These are phyloP conservation scores for Microbotryum silenes-acaulis DNA, from an alignment of 1,284 basidiomycete species.

Conservation along the genomic window DNA sequence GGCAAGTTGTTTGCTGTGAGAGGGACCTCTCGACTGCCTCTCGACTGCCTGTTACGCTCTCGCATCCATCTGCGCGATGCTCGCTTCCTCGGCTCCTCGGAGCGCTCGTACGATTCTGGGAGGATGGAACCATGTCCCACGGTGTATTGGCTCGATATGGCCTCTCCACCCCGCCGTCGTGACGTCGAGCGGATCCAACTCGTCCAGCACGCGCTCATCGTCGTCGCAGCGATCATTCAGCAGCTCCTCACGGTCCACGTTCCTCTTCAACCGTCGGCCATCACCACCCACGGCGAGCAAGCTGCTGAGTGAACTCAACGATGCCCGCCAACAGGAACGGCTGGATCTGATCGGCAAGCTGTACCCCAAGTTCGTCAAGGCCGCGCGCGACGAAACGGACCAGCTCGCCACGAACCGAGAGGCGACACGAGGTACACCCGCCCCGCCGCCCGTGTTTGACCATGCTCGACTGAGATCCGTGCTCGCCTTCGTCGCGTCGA, in stretches of 20 bases:
- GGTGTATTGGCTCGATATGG: too few species aligned
- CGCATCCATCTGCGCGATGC: too few species aligned
- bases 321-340: slow-evolving; percentile 7
- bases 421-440: background rate
- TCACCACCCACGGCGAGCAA: slow-evolving; percentile 2
- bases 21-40: too few species aligned
- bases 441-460: background rate
- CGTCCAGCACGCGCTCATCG: too few species aligned
- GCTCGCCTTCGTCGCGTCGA: slow-evolving; percentile 21
- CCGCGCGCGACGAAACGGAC: background rate
- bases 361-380: slow-evolving; percentile 18
- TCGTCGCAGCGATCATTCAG: too few species aligned
- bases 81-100: too few species aligned
- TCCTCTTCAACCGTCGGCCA: slow-evolving; percentile 26
- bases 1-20: too few species aligned
- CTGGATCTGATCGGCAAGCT: slow-evolving; percentile 21
- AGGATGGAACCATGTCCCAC: too few species aligned
- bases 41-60: too few species aligned
- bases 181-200: too few species aligned
- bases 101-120: too few species aligned
- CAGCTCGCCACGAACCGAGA: background rate
- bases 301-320: slow-evolving; percentile 13
- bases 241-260: background rate
- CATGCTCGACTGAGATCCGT: slow-evolving; percentile 11
- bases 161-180: too few species aligned